Evolutionary conservation across 306 rosid species (phyloP).

Genomic region (Malus orientalis): DNA sequence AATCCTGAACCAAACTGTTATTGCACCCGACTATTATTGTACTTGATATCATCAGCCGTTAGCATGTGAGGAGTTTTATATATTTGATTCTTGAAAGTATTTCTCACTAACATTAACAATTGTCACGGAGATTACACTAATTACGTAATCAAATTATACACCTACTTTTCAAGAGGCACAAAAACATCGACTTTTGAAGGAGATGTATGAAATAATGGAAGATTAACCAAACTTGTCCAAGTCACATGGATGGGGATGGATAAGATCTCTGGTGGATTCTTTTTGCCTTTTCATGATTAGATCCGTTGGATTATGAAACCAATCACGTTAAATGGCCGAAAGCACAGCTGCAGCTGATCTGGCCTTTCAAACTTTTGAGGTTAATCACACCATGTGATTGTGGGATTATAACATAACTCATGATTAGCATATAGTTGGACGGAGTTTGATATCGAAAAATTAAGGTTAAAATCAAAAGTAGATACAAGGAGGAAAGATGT

Average conservation of each 20-base stretch:
- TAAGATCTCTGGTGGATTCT: background rate
- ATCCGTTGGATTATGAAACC: background rate
- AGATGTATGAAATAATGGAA: background rate
- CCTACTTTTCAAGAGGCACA: background rate
- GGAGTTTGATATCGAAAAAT: slow-evolving; percentile 28
- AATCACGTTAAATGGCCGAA: slow-evolving; percentile 25
- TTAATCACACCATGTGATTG: slow-evolving; percentile 38
- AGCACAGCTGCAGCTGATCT: slow-evolving; percentile 12
- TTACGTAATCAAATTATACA: background rate
- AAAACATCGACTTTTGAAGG: background rate
- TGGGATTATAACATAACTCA: slow-evolving; percentile 32
- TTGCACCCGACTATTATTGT: background rate
- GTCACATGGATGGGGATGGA: slow-evolving; percentile 11
- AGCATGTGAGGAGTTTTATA: too few species aligned
- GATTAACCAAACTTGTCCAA: background rate
- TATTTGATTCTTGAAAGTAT: too few species aligned
- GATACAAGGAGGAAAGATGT: slow-evolving; percentile 14
- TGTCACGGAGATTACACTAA: background rate
- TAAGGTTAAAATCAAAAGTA: slow-evolving; percentile 19
- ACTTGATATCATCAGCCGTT: too few species aligned
- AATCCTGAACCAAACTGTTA: too few species aligned
- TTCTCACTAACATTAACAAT: background rate
- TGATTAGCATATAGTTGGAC: slow-evolving; percentile 13
- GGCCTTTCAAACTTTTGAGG: slow-evolving; percentile 1
- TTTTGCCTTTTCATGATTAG: background rate